Evolutionary conservation across 202 grass and related monocot genomes (phyloP).

Genomic region (Elaeis oleifera): DNA sequence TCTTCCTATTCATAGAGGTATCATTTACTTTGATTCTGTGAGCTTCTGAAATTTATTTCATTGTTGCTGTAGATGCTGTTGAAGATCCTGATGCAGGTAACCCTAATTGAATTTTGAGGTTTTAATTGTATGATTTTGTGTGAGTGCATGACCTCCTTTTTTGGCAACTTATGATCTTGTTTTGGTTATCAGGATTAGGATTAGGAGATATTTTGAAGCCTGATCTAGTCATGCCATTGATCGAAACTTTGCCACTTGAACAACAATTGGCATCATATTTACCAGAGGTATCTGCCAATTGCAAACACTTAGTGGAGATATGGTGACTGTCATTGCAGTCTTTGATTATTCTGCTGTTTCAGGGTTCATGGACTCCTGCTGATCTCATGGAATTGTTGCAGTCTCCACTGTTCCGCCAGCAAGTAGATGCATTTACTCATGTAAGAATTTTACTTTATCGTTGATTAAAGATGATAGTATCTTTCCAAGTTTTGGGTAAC

Average conservation of each 20-base stretch:
- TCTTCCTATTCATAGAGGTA: no score
- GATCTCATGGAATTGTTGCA: slow-evolving; percentile 92
- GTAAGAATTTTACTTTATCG: slow-evolving; percentile 33
- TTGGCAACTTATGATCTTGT: slow-evolving; percentile 9
- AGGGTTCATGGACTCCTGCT: slow-evolving; percentile 63
- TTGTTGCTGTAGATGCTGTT: slow-evolving; percentile 31
- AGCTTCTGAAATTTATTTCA: not conserved
- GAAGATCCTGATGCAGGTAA: slow-evolving; percentile 92
- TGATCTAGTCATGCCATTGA: slow-evolving; percentile 67
- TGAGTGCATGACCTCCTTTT: slow-evolving; percentile 7
- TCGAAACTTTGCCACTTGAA: slow-evolving; percentile 64
- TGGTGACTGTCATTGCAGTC: slow-evolving; percentile 2
- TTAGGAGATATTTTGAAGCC: slow-evolving; percentile 88
- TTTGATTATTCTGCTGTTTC: slow-evolving; percentile 29
- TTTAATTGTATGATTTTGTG: not conserved
- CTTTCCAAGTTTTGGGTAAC: slow-evolving; percentile 5
- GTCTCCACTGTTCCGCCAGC: slow-evolving; percentile 85
- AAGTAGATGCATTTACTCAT: slow-evolving; percentile 89
- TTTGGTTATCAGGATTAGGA: slow-evolving; percentile 60
- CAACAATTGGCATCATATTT: slow-evolving; percentile 70
- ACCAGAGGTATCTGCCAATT: slow-evolving; percentile 56
- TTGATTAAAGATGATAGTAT: no score
- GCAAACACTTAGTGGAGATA: not conserved
- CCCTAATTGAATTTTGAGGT: slow-evolving; percentile 17
- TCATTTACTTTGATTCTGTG: slow-evolving; percentile 10